phyloP scores from a whole-genome alignment of 768 basidiomycete genomes.

The Amanita muscaria region DNA sequence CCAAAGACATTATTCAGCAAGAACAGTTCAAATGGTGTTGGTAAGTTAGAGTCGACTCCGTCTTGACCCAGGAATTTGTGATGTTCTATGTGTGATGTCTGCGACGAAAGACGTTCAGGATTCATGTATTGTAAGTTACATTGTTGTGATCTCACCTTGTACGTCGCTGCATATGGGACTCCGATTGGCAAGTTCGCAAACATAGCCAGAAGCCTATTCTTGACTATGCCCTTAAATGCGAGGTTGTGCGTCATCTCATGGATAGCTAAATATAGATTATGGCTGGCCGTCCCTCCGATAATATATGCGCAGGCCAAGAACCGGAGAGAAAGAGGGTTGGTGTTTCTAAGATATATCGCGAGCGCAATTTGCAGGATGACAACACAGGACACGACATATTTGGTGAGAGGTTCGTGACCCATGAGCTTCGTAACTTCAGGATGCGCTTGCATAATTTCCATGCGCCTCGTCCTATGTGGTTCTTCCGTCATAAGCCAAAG shows the following conservation, averaged over 20 bases:
- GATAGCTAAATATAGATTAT: conserved; percentile 95
- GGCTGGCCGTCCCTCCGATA: conserved; percentile 92
- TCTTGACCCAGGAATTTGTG: conserved; percentile 95
- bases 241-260: conserved; percentile 99
- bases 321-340: conserved; percentile 54
- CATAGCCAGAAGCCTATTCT: conserved; percentile 84
- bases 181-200: conserved; percentile 92
- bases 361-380: conserved; percentile 59
- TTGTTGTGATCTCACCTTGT: conserved; percentile 68
- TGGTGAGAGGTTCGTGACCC: conserved; percentile 90
- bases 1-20: conserved; percentile 92
- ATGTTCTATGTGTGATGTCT: conserved; percentile 93
- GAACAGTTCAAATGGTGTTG: conserved; percentile 76
- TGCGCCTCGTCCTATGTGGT: conserved; percentile 82
- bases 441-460: conserved; percentile 88
- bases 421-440: conserved; percentile 95
- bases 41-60: conserved; percentile 92
- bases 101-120: not conserved
- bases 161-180: conserved; percentile 89
- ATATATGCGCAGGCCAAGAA: conserved; percentile 77
- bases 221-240: conserved; percentile 73
- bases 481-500: conserved; percentile 98
- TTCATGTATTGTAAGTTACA: no score
- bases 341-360: conserved; percentile 56
- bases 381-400: conserved; percentile 78